Evolutionary conservation across 345 rosid species (phyloP), one percentile per base, ranked within the genome.

Genomic region (Orychophragmus violaceus): DNA sequence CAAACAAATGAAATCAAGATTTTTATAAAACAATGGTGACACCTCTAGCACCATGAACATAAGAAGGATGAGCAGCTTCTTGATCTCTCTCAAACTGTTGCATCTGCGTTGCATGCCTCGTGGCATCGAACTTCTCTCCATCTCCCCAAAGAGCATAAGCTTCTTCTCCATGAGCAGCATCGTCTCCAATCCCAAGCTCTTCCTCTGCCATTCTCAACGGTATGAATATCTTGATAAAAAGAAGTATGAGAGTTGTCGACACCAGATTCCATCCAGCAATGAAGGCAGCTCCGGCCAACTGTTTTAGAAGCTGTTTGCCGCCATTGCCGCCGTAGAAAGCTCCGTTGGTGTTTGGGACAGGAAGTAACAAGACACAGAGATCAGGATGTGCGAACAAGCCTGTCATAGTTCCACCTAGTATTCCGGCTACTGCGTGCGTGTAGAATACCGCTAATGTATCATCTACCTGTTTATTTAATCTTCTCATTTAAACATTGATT

Each of bases 141-240:
- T 92, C 98, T 12, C 98, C 98, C 96, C 98, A 92, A 2, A 92
- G 91, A 6, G 95, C 96, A 44, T 92, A 92, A 19, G 96, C 96
- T 83, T 92, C 96, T 78, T 92, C 98, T 1, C 98, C 98, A 12
- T 92, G 96, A 25, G 83, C 96, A 0, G 98, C 98, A 0, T 92
- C 98, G 4, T 92, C 98, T 45, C 98, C 98, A 11, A 86, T 87
- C 27, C 67, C 77, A 2, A 92, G 95, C 69, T 81, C 81, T 64
- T 86, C 88, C 21, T 92, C 91, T 0, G 96, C 86, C 95, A 92
- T 92, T 53, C 98, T 79, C 39, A 92, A 35, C 0, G 97, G 98
- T 42, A 92, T 82, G 32, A 83, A 75, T 33, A 89, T 44, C 76
- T 70, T 81, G 19, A 92, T 89, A 7, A 39, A 62, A 3, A 89